These are phyloP conservation scores for Scheffersomyces cryptocercus DNA, from an alignment of 1,139 yeast genomes.

Conservation along the genomic window DNA sequence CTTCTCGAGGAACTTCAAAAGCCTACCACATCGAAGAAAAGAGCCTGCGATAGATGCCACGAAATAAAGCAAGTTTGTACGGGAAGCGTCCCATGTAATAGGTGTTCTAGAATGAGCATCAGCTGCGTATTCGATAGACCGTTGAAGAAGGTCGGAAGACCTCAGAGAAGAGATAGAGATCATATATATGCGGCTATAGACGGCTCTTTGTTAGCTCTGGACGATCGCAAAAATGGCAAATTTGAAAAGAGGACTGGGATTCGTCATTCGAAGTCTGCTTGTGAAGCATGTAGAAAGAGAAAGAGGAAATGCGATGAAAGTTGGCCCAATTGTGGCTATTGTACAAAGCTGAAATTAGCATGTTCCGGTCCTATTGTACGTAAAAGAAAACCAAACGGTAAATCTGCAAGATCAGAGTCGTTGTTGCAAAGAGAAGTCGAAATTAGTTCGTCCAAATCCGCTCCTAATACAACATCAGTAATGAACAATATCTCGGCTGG, in stretches of 20 bases:
- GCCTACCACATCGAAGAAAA: not conserved
- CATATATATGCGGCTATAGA: not conserved
- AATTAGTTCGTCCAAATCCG: not conserved
- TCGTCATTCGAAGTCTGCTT: conserved; percentile 3
- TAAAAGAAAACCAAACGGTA: not conserved
- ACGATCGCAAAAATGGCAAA: not conserved
- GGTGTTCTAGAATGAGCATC: conserved; percentile 7
- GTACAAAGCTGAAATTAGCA: conserved; percentile 1
- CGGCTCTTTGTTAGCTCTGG: not conserved
- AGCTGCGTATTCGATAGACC: conserved; percentile 13
- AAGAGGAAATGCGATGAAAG: conserved; percentile 7
- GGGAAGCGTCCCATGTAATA: conserved; percentile 11
- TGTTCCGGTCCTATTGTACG: not conserved
- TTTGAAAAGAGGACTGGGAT: conserved; percentile 1
- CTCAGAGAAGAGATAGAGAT: conserved; percentile 4
- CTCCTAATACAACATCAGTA: not conserved
- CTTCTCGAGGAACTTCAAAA: not conserved
- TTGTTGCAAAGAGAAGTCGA: not conserved
- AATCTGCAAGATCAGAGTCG: not conserved
- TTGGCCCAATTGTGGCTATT: conserved; percentile 4
- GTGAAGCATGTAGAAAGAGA: conserved; percentile 5
- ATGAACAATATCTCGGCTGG: not conserved
- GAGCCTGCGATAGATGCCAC: conserved; percentile 19
- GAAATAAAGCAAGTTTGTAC: conserved; percentile 16
- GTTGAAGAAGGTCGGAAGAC: conserved; percentile 14